These are phyloP conservation scores for Peribolospora kevripleyi DNA, from an alignment of 768 basidiomycete species.

Conservation along the genomic window DNA sequence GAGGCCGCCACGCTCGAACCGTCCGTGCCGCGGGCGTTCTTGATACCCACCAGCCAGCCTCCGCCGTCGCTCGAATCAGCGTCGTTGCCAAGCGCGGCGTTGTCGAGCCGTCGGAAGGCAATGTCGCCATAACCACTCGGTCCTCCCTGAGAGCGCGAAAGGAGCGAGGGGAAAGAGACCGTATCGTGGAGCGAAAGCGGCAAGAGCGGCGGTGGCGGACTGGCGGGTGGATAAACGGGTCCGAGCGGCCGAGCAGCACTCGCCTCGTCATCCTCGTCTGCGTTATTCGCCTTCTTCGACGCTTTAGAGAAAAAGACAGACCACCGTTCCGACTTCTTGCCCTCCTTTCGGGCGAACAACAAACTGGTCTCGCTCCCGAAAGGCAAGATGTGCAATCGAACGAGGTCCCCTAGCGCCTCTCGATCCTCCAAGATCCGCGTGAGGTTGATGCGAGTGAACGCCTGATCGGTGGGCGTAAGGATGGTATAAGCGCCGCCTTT, in stretches of 20 bases:
- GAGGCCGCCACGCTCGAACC: constrained; percentile 24
- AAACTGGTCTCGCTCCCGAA: background rate
- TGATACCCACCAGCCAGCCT: constrained; percentile 23
- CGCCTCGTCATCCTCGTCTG: constrained; percentile 1
- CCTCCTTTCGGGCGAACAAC: background rate
- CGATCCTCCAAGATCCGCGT: constrained; percentile 25
- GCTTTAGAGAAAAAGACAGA: background rate
- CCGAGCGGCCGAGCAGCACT: background rate
- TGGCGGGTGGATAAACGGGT: constrained; percentile 11
- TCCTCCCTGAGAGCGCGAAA: constrained; percentile 23
- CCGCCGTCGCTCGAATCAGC: constrained; percentile 14
- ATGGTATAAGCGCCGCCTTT: constrained; percentile 47
- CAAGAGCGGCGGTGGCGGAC: constrained; percentile 18
- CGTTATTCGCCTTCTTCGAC: background rate
- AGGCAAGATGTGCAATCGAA: constrained; percentile 23
- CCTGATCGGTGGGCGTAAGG: constrained; percentile 72
- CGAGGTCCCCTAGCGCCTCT: constrained; percentile 16
- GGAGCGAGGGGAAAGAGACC: constrained; percentile 50
- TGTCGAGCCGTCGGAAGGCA: constrained; percentile 32
- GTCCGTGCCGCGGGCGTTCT: constrained; percentile 21
- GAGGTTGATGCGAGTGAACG: constrained; percentile 67
- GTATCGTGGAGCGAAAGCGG: constrained; percentile 49
- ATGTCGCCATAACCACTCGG: constrained; percentile 50
- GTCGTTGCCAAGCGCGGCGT: constrained; percentile 6
- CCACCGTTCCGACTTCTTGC: background rate